Percentiles rank a stretch among this genome's conserved stretches.
phyloP scores from a whole-genome alignment of 768 basidiomycete species.

The Lyophyllum decastes region DNA sequence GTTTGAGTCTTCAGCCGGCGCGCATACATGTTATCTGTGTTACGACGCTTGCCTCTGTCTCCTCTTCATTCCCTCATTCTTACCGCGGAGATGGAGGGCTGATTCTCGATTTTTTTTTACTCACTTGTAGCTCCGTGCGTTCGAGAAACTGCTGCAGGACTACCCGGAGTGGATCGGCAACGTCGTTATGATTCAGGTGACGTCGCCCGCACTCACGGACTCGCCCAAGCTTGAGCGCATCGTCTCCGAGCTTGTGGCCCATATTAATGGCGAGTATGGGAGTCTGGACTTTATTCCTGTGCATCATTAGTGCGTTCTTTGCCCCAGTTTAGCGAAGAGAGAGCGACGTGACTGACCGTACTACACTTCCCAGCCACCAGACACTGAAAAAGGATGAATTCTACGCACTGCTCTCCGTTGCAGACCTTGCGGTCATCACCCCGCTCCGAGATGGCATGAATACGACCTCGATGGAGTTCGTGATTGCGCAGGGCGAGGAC shows the following conservation, averaged over 20 bases:
- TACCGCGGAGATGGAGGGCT: too few species aligned
- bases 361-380: conserved; percentile 71
- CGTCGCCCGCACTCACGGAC: conserved; percentile 89
- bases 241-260: conserved; percentile 90
- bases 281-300: conserved; percentile 94
- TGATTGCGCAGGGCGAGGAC: conserved; percentile 81
- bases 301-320: conserved; percentile 85
- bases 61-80: neutral
- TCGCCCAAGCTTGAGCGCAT: conserved; percentile 92
- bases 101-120: too few species aligned
- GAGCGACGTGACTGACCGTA: neutral
- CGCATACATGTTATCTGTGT: neutral
- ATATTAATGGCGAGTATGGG: conserved; percentile 96
- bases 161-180: conserved; percentile 97
- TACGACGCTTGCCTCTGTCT: neutral
- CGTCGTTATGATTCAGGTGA: conserved; percentile 88
- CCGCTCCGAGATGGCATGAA: conserved; percentile 98
- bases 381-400: conserved; percentile 97
- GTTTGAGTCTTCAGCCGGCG: neutral
- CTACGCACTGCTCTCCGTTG: conserved; percentile 90
- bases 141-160: conserved; percentile 89
- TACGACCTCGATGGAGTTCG: conserved; percentile 97
- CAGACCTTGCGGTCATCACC: conserved; percentile 94
- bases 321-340: too few species aligned
- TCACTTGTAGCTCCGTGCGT: conserved; percentile 75